Evolutionary conservation across 2,329 filamentous ascomycete genomes (phyloP).

Genomic region (Coleophoma cylindrospora): DNA sequence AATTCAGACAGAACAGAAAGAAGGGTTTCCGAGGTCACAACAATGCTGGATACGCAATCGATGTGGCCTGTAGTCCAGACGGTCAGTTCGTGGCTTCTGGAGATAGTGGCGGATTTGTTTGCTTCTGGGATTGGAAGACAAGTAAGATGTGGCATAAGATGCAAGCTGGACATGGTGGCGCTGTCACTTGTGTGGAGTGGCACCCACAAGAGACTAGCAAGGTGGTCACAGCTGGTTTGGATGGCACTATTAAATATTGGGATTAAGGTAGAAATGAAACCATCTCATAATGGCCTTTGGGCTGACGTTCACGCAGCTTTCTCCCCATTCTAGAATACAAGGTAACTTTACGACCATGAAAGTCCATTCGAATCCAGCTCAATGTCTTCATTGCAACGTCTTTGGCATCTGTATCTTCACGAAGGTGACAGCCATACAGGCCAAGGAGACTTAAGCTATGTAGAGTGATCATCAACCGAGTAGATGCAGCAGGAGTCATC

Average conservation of each 20-base stretch:
- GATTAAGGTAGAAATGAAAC: slow-evolving; percentile 50
- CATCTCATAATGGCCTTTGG: neutral
- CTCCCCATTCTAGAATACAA: too few relatives aligned
- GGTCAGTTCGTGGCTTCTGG: slow-evolving; percentile 86
- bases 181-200: slow-evolving; percentile 87
- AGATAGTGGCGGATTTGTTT: slow-evolving; percentile 83
- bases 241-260: slow-evolving; percentile 89
- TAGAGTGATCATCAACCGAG: too few relatives aligned
- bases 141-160: slow-evolving; percentile 99
- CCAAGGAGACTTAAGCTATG: too few relatives aligned
- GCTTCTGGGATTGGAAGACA: slow-evolving; percentile 99
- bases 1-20: slow-evolving; percentile 95
- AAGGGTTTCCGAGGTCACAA: slow-evolving; percentile 96
- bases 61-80: slow-evolving; percentile 82
- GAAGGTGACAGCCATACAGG: too few relatives aligned
- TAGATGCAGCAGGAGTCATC: too few relatives aligned
- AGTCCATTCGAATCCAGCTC: too few relatives aligned
- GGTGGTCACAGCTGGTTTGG: slow-evolving; percentile 83
- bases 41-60: slow-evolving; percentile 88
- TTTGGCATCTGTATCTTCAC: too few relatives aligned
- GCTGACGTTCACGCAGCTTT: too few relatives aligned
- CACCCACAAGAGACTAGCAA: slow-evolving; percentile 97
- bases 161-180: slow-evolving; percentile 69
- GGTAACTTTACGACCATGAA: too few relatives aligned
- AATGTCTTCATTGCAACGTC: too few relatives aligned